Percentiles rank a stretch among this genome's conserved stretches.
phyloP scores from a whole-genome alignment of 2,329 filamentous ascomycete species.

The Zarea fungicola region DNA sequence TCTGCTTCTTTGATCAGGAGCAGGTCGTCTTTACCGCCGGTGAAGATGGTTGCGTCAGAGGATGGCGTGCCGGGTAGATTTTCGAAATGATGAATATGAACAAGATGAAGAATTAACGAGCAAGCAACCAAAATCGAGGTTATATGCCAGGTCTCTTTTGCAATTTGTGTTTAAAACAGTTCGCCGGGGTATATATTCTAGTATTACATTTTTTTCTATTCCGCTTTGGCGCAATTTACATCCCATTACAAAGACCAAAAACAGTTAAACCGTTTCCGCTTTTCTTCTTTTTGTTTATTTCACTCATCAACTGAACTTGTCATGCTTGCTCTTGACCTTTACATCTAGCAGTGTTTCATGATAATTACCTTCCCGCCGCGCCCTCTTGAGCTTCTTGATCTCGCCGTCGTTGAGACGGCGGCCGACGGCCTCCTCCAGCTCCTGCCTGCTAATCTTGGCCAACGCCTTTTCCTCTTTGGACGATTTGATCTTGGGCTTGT shows the following conservation, averaged over 20 bases:
- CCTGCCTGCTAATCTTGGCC: constrained; percentile 79
- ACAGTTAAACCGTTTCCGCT: background rate
- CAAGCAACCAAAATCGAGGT: constrained; percentile 17
- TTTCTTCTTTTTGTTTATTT: no score
- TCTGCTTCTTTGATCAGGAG: constrained; percentile 58
- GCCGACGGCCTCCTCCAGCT: constrained; percentile 78
- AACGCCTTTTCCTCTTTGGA: constrained; percentile 77
- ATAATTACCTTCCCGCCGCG: constrained; percentile 80
- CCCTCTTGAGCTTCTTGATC: constrained; percentile 75
- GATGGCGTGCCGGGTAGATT: constrained; percentile 42
- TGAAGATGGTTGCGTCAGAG: constrained; percentile 53
- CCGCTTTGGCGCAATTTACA: background rate
- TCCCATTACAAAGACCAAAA: background rate
- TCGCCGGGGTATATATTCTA: constrained; percentile 5
- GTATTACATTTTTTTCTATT: constrained; percentile 1
- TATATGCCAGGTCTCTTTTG: background rate
- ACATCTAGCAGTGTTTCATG: constrained; percentile 81
- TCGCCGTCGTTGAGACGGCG: constrained; percentile 77
- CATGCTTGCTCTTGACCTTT: constrained; percentile 88
- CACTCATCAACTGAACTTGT: constrained; percentile 56
- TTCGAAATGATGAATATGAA: no score
- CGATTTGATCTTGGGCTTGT: constrained; percentile 78
- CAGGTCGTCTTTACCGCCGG: constrained; percentile 54
- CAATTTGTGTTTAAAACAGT: background rate
- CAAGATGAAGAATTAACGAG: no score